Base-by-base conservation (phyloP, 1,284 basidiomycete species). In the Leccinum olivaceoglutinosum region DNA sequence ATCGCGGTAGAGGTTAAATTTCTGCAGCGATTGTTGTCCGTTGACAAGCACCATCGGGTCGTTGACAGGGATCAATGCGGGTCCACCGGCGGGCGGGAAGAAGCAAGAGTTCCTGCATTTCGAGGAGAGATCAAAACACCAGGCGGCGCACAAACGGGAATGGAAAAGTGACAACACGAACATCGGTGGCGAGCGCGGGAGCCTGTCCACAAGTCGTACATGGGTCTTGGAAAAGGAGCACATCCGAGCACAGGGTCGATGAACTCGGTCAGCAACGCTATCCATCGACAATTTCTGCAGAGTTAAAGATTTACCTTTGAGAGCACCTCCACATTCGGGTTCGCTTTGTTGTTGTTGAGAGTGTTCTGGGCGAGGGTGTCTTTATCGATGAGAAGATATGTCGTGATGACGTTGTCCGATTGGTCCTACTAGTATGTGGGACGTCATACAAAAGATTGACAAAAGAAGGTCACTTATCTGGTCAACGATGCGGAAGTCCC, bases 401-500 rank as follows among this genome's bases (percentile, higher is more conserved):
- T 72, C 5, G 70, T 72, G 21, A 72, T 29, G 4, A 73, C 63
- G 10, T 71, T 71, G 36, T 73, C 70, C 16, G 70, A 71, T 70
- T 71, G 70, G 62, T 71, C 70, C 21, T 25, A 25, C 72, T 73
- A 49, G 44, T 41, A 49, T 11, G 32, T 44, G 21, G 12, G 1
- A 8, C 21, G 36, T 66, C 57, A 44, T 10, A 32, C 9, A n/a
- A 55, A 41, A 5, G n/a, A 4, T 9, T n/a, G 38, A 34, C 12
- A 25, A 46, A 7, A 59, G 32, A 9, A 12, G 34, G 8, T 18
- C 8, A 9, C 62, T 56, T 32, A 29, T 72, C 63, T 72, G 72
- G 49, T 71, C 70, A 41, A 71, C 72, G 5, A 71, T 53, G n/a
- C 70, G 70, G 54, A 71, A 71, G 41, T 71, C 70, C 66, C 73